Conservation (phyloP, 495 filamentous ascomycete species). For the Immersiella caudata region DNA sequence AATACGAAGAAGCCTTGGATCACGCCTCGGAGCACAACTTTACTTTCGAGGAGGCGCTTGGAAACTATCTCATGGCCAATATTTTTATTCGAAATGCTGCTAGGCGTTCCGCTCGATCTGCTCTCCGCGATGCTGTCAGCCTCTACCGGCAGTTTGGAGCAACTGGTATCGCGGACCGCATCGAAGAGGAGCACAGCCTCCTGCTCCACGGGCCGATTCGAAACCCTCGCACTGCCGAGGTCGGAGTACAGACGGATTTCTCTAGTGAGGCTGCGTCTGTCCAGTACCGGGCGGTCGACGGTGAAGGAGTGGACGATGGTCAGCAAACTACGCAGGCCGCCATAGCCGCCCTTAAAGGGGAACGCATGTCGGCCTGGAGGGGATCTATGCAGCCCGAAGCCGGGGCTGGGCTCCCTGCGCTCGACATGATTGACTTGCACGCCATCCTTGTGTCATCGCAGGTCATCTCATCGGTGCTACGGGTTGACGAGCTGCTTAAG, state of each 20-base stretch:
- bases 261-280: conserved; percentile 63
- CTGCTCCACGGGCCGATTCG: conserved; percentile 68
- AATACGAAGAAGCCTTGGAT: conserved; percentile 77
- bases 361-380: conserved; percentile 67
- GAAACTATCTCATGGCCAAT: conserved; percentile 75
- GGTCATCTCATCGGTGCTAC: conserved; percentile 85
- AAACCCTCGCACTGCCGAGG: conserved; percentile 64
- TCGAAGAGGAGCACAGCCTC: conserved; percentile 71
- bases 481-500: conserved; percentile 78
- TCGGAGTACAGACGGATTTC: conserved; percentile 74
- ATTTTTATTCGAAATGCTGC: conserved; percentile 73
- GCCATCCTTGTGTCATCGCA: conserved; percentile 87
- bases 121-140: conserved; percentile 71
- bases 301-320: conserved; percentile 62
- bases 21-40: conserved; percentile 79
- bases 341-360: conserved; percentile 57
- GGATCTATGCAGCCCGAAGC: conserved; percentile 51
- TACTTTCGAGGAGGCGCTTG: conserved; percentile 76
- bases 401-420: conserved; percentile 54
- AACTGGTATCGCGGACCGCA: conserved; percentile 68
- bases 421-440: conserved; percentile 85
- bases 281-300: conserved; percentile 51
- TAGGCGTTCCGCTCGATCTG: conserved; percentile 70
- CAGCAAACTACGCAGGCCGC: conserved; percentile 49
- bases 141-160: conserved; percentile 77